Conservation (phyloP, 1,284 basidiomycete species). For the Trichosporon coremiiforme region DNA sequence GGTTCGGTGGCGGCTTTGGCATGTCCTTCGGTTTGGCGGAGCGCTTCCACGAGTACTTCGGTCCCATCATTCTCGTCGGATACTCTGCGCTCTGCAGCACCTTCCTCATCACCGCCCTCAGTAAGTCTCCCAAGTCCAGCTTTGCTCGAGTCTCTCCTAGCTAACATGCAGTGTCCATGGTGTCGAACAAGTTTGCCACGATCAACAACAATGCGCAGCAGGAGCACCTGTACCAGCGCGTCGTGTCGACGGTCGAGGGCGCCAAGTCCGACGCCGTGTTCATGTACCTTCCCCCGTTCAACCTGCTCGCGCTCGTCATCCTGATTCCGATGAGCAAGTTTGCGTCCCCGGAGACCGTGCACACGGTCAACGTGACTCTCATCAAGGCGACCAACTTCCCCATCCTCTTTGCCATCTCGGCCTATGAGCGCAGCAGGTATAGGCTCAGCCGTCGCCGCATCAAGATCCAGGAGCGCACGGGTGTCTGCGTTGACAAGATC, state of each 20-base stretch:
- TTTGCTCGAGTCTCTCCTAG: not conserved
- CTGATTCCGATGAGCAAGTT: conserved; percentile 75
- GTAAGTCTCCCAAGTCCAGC: not conserved
- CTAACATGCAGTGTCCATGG: conserved; percentile 63
- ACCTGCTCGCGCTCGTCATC: conserved; percentile 66
- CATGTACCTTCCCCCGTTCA: conserved; percentile 76
- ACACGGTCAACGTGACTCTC: conserved; percentile 76
- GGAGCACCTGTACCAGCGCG: conserved; percentile 86
- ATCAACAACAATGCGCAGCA: conserved; percentile 79
- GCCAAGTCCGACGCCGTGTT: conserved; percentile 87
- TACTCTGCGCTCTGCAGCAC: conserved; percentile 65
- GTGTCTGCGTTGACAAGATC: conserved; percentile 30
- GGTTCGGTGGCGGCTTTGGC: conserved; percentile 23
- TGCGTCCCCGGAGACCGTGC: conserved; percentile 70
- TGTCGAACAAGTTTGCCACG: conserved; percentile 79
- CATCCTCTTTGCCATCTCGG: conserved; percentile 70
- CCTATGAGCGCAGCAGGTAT: conserved; percentile 69
- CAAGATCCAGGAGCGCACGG: conserved; percentile 32
- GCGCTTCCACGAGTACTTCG: conserved; percentile 73
- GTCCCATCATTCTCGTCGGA: conserved; percentile 77
- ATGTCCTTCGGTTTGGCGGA: not conserved
- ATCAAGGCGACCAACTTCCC: conserved; percentile 82
- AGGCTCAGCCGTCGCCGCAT: conserved; percentile 34
- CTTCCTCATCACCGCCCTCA: conserved; percentile 66
- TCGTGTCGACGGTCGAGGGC: conserved; percentile 84